A percentile compares a stretch with the other conserved stretches of the same genome.
Evolutionary conservation across 2,329 filamentous ascomycete genomes (phyloP).

Genomic region (Microthyrium microscopicum): DNA sequence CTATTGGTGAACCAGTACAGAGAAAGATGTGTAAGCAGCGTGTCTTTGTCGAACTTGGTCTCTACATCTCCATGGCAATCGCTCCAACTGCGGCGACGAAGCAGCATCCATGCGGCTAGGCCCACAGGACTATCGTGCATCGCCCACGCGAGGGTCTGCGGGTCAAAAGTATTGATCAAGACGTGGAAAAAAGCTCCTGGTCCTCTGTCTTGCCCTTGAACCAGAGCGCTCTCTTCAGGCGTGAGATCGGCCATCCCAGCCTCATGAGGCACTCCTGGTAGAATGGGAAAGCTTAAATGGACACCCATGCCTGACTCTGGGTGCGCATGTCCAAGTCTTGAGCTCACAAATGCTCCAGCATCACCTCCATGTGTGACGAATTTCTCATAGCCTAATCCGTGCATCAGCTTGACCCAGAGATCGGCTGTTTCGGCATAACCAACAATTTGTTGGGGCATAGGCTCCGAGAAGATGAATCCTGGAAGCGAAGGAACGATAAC

Average conservation of each 20-base stretch:
- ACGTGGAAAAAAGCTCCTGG: too few relatives aligned
- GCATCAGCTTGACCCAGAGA: constrained; percentile 9
- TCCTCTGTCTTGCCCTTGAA: too few relatives aligned
- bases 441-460: constrained; percentile 3
- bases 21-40: constrained; percentile 7
- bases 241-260: too few relatives aligned
- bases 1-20: constrained; percentile 9
- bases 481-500: constrained; percentile 7
- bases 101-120: constrained; percentile 63
- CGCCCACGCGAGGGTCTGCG: constrained; percentile 55
- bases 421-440: constrained; percentile 8
- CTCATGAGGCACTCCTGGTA: constrained; percentile 4
- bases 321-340: constrained; percentile 8
- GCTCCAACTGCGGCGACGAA: too few relatives aligned
- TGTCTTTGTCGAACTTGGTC: too few relatives aligned
- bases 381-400: constrained; percentile 5
- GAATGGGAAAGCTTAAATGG: constrained; percentile 7
- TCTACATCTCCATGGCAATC: too few relatives aligned
- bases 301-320: constrained; percentile 8
- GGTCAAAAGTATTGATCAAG: too few relatives aligned
- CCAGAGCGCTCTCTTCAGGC: too few relatives aligned
- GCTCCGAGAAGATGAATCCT: constrained; percentile 6
- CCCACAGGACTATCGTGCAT: constrained; percentile 54
- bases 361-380: constrained; percentile 9
- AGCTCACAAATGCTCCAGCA: constrained; percentile 9